phyloP scores from a whole-genome alignment of 768 basidiomycete genomes.

The Serendipita sp. region DNA sequence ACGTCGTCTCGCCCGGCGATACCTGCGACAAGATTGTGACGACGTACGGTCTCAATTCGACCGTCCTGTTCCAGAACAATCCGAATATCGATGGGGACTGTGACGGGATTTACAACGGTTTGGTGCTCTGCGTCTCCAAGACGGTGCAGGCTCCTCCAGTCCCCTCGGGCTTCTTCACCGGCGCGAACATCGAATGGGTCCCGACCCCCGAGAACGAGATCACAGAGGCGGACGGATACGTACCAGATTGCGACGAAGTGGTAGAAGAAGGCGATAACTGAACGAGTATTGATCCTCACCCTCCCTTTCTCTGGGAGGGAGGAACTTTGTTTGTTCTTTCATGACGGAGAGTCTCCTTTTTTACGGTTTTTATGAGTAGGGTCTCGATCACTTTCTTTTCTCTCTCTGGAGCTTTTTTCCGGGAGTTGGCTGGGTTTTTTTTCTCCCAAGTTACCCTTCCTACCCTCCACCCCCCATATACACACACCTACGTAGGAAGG shows the following conservation, averaged over 20 bases:
- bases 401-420: too few relatives aligned
- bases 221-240: neutral
- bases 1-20: constrained; percentile 33
- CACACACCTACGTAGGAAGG: too few relatives aligned
- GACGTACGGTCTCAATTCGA: constrained; percentile 26
- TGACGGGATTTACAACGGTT: constrained; percentile 39
- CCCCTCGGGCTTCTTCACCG: neutral
- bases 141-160: neutral
- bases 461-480: too few relatives aligned
- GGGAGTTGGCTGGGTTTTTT: too few relatives aligned
- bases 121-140: constrained; percentile 24
- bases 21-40: constrained; percentile 30
- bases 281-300: too few relatives aligned
- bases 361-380: too few relatives aligned
- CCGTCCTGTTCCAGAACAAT: constrained; percentile 41
- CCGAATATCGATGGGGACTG: constrained; percentile 39
- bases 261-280: neutral
- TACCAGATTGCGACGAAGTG: constrained; percentile 2
- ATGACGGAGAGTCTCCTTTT: too few relatives aligned
- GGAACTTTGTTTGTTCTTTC: too few relatives aligned
- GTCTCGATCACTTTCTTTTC: too few relatives aligned
- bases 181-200: neutral
- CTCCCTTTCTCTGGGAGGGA: too few relatives aligned
- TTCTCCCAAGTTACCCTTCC: too few relatives aligned
- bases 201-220: neutral